These are phyloP conservation scores for Cladophialophora chaetospira DNA, from an alignment of 2,329 filamentous ascomycete genomes.

Conservation along the genomic window DNA sequence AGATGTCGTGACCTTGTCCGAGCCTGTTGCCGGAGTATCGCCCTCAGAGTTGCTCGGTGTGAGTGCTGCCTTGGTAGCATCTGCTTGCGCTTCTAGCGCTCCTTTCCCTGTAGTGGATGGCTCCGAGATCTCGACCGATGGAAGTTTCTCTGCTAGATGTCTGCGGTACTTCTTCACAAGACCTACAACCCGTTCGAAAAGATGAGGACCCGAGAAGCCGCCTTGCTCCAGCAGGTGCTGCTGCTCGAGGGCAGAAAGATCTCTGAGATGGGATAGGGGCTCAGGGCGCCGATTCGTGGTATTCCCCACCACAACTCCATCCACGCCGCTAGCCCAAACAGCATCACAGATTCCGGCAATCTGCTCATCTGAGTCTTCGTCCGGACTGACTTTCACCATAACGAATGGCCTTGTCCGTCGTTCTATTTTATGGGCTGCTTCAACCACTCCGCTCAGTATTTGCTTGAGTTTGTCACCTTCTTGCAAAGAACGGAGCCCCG, in stretches of 20 bases:
- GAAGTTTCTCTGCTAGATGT: constrained; percentile 57
- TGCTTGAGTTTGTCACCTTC: constrained; percentile 78
- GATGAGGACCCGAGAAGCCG: constrained; percentile 86
- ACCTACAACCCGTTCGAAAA: constrained; percentile 77
- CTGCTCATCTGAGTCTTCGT: constrained; percentile 84
- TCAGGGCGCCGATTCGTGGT: constrained; percentile 83
- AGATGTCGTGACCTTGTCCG: constrained; percentile 14
- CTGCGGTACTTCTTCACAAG: constrained; percentile 79
- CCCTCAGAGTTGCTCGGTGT: not conserved
- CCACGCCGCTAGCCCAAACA: constrained; percentile 79
- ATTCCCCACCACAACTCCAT: constrained; percentile 95
- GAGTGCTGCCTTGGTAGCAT: constrained; percentile 23
- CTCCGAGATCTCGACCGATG: constrained; percentile 2
- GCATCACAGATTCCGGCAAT: constrained; percentile 86
- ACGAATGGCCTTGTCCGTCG: constrained; percentile 75
- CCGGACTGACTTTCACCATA: constrained; percentile 98
- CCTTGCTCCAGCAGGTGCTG: constrained; percentile 73
- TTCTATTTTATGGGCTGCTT: constrained; percentile 68
- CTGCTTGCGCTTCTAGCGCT: constrained; percentile 21
- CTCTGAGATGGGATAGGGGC: constrained; percentile 67
- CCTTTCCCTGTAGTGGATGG: constrained; percentile 1
- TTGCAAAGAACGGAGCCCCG: constrained; percentile 84
- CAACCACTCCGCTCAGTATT: constrained; percentile 79
- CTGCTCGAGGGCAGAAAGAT: constrained; percentile 67
- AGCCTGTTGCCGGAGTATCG: not conserved